Conservation (phyloP, 805 yeast genomes). For the Wickerhamomyces chaumierensis region DNA sequence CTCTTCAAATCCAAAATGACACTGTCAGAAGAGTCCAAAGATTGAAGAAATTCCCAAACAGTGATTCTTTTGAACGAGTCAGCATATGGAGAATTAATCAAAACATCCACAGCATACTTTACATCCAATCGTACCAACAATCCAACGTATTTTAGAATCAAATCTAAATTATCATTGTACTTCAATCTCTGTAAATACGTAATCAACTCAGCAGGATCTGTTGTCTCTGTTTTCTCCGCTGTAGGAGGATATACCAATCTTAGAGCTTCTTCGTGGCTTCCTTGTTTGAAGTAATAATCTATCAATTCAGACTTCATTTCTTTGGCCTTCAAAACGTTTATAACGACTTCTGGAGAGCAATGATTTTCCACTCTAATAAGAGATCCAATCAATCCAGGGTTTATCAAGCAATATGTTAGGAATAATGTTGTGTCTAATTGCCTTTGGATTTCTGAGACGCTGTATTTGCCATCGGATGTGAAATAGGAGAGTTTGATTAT, state of each 20-base stretch:
- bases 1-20: constrained; percentile 20
- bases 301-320: constrained; percentile 55
- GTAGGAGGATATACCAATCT: constrained; percentile 24
- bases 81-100: constrained; percentile 52
- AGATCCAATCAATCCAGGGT: constrained; percentile 71
- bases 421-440: constrained; percentile 72
- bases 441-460: constrained; percentile 27
- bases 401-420: constrained; percentile 56
- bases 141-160: constrained; percentile 45
- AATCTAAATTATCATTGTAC: constrained; percentile 32
- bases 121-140: constrained; percentile 35
- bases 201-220: too few relatives aligned
- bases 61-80: constrained; percentile 41
- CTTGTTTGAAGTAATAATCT: constrained; percentile 63
- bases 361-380: constrained; percentile 64
- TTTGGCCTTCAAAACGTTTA: constrained; percentile 34
- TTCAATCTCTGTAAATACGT: constrained; percentile 48
- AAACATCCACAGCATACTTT: constrained; percentile 34
- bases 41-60: constrained; percentile 41
- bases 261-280: constrained; percentile 57
- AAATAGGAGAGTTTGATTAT: constrained; percentile 8
- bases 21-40: constrained; percentile 4
- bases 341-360: constrained; percentile 59
- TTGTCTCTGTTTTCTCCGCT: too few relatives aligned
- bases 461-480: constrained; percentile 6